phyloP scores from a whole-genome alignment of 2,329 filamentous ascomycete genomes.

The Orbilia quercus region DNA sequence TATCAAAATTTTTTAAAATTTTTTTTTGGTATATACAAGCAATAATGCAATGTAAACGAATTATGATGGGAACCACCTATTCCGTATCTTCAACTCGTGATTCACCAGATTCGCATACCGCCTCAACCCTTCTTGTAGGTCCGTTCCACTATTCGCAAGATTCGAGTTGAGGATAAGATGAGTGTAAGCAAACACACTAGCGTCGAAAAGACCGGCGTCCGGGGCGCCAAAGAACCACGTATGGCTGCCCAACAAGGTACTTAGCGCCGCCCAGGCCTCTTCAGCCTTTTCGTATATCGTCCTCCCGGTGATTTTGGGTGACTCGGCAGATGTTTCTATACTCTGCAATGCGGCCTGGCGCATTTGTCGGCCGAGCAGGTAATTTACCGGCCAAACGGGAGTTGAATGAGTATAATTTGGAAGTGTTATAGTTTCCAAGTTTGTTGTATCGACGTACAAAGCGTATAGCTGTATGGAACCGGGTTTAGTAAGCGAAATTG shows the following conservation, averaged over 20 bases:
- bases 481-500: too few species aligned
- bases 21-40: too few species aligned
- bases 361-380: slow-evolving; percentile 74
- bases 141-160: slow-evolving; percentile 73
- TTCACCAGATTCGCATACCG: slow-evolving; percentile 72
- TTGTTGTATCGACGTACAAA: slow-evolving; percentile 79
- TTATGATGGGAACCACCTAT: slow-evolving; percentile 62
- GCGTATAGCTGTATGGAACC: slow-evolving; percentile 72
- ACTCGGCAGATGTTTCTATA: slow-evolving; percentile 73
- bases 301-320: slow-evolving; percentile 68
- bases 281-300: slow-evolving; percentile 72
- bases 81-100: slow-evolving; percentile 72
- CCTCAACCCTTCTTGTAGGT: slow-evolving; percentile 70
- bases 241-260: slow-evolving; percentile 69
- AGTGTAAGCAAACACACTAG: slow-evolving; percentile 88
- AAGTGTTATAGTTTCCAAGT: slow-evolving; percentile 73
- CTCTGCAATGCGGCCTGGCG: slow-evolving; percentile 78
- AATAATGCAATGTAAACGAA: neutral
- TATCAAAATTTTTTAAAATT: too few species aligned
- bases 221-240: slow-evolving; percentile 71
- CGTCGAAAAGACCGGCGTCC: slow-evolving; percentile 81
- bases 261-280: slow-evolving; percentile 73
- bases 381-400: slow-evolving; percentile 72
- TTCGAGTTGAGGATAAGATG: slow-evolving; percentile 73
- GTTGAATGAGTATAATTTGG: slow-evolving; percentile 74